Percentiles rank a stretch among this genome's conserved stretches.
These are phyloP conservation scores for Didymella keratinophila DNA, from an alignment of 2,329 filamentous ascomycete species.

Conservation along the genomic window DNA sequence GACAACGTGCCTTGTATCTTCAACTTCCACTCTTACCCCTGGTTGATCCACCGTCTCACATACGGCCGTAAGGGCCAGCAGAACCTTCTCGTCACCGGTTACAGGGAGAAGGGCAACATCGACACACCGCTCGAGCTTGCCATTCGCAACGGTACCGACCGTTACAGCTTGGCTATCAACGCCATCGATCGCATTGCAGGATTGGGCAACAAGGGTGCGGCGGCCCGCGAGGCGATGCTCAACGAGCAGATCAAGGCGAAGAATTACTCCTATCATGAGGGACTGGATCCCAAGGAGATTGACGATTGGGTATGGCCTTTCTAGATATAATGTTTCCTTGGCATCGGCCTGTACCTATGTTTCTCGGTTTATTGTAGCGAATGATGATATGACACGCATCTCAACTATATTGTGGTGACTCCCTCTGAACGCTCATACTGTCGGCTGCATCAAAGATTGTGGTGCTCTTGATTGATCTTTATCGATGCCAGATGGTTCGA, in stretches of 20 bases:
- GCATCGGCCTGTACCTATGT: not conserved
- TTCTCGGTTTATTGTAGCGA: not conserved
- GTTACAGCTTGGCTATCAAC: slow-evolving; percentile 78
- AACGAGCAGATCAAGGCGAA: slow-evolving; percentile 70
- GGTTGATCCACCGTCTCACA: slow-evolving; percentile 78
- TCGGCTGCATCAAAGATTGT: not conserved
- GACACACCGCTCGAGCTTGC: slow-evolving; percentile 81
- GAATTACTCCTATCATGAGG: slow-evolving; percentile 71
- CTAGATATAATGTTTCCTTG: slow-evolving; percentile 20
- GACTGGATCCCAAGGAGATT: slow-evolving; percentile 72
- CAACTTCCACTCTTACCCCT: slow-evolving; percentile 86
- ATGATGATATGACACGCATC: slow-evolving; percentile 6
- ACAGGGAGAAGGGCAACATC: slow-evolving; percentile 85
- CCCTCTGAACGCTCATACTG: not conserved
- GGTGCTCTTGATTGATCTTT: not conserved
- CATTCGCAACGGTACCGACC: slow-evolving; percentile 78
- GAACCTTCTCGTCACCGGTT: slow-evolving; percentile 78
- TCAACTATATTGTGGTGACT: not conserved
- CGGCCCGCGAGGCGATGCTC: slow-evolving; percentile 69
- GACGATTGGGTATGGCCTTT: slow-evolving; percentile 72
- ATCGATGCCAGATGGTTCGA: not conserved
- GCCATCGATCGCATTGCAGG: slow-evolving; percentile 73
- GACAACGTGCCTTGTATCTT: slow-evolving; percentile 76
- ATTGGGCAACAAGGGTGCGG: slow-evolving; percentile 69
- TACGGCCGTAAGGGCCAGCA: slow-evolving; percentile 75